phyloP scores from a whole-genome alignment of 176 grass and related monocot genomes.

The Pharus latifolius region DNA sequence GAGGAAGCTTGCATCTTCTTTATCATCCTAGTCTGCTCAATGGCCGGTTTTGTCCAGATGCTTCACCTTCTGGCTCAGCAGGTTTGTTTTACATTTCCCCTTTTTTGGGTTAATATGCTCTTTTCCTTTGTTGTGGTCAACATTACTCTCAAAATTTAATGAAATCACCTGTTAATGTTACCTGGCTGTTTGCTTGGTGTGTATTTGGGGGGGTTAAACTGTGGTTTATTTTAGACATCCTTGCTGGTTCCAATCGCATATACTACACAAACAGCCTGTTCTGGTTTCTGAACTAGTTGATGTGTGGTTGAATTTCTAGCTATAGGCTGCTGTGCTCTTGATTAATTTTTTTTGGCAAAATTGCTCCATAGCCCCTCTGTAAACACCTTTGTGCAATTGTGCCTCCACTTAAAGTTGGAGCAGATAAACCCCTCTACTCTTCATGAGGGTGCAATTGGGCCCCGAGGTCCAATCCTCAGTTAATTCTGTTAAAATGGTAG shows the following conservation, averaged over 20 bases:
- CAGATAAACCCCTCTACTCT: too few species aligned
- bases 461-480: too few species aligned
- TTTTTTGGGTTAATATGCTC: neutral
- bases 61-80: constrained; percentile 93
- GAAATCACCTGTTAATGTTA: too few species aligned
- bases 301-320: neutral
- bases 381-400: too few species aligned
- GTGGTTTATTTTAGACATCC: neutral
- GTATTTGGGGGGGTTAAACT: neutral
- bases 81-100: constrained; percentile 25
- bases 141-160: neutral
- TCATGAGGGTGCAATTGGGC: too few species aligned
- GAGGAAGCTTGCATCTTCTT: constrained; percentile 70
- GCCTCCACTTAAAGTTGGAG: too few species aligned
- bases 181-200: too few species aligned
- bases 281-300: too few species aligned
- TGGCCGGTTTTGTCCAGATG: constrained; percentile 86
- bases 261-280: too few species aligned
- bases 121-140: too few species aligned
- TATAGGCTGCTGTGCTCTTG: neutral
- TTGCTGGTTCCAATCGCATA: neutral
- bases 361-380: too few species aligned
- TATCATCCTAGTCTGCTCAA: constrained; percentile 85
- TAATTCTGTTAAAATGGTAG: too few species aligned
- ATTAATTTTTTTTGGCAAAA: neutral